A percentile compares a stretch with the other conserved stretches of the same genome.
phyloP scores from a whole-genome alignment of 177 flowering plant species.

The Vitis hybrid region DNA sequence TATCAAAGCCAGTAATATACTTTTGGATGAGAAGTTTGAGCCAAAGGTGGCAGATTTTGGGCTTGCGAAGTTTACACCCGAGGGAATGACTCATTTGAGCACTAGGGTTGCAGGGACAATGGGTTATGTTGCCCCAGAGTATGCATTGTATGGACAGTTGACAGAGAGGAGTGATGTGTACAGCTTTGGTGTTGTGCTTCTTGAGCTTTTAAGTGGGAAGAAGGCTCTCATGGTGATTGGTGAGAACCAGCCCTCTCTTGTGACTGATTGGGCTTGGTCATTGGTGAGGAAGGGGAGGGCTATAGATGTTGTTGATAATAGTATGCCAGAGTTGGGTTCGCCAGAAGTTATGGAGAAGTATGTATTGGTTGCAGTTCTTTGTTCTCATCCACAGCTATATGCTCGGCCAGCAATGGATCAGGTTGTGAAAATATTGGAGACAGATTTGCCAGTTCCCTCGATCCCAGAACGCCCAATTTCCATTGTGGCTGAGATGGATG shows the following conservation, averaged over 20 bases:
- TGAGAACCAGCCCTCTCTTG: conserved; percentile 42
- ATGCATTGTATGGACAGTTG: conserved; percentile 84
- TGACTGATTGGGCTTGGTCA: conserved; percentile 93
- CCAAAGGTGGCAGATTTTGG: conserved; percentile 89
- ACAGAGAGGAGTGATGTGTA: conserved; percentile 88
- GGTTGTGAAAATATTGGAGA: conserved; percentile 82
- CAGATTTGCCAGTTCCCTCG: conserved; percentile 60
- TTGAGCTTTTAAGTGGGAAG: conserved; percentile 84
- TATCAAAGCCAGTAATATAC: conserved; percentile 83
- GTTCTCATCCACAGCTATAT: conserved; percentile 80
- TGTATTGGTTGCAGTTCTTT: conserved; percentile 68
- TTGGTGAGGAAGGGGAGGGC: conserved; percentile 56
- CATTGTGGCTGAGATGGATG: conserved; percentile 51
- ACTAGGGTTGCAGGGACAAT: conserved; percentile 92
- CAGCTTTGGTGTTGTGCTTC: conserved; percentile 84
- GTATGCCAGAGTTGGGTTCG: conserved; percentile 59
- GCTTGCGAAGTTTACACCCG: conserved; percentile 75
- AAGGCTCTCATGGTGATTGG: conserved; percentile 47
- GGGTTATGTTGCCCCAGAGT: conserved; percentile 96
- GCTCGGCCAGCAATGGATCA: conserved; percentile 95
- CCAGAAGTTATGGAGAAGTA: conserved; percentile 67
- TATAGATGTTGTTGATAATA: conserved; percentile 79
- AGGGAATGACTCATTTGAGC: conserved; percentile 84
- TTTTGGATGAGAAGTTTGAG: conserved; percentile 77
- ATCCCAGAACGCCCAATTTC: conserved; percentile 78